Base-by-base conservation (phyloP, 192 early-diverging fungal genomes). In the Paraglomus brasilianum region DNA sequence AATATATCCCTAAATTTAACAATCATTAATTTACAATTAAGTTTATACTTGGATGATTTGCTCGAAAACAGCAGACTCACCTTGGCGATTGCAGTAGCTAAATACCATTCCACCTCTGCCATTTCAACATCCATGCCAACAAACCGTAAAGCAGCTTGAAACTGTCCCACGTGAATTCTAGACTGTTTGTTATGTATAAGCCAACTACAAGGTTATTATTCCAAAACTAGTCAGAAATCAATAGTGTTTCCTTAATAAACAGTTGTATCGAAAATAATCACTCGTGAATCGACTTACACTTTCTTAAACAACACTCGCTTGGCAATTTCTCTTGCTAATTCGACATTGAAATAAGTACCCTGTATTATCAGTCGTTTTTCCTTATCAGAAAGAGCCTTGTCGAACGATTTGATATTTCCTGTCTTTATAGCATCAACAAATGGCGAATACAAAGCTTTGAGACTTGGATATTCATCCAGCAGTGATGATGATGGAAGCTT, bases 31-130 rank as follows among this genome's bases (percentile, higher is more conserved):
- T 48, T 45, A 44, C 21, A 46, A 46, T 17, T 17, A 73, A 40
- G 22, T 15, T 59, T 74, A n/a, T 24, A 68, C 11, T 5, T 57
- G 21, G 17, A 64, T 39, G 58, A 49, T 44, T 15, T 9, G 44
- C 24, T 24, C 19, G 17, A 14, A 48, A 42, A 67, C 17, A 49
- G 19, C 44, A 55, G 66, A 14, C 5, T 59, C 80, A 91, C 90
- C 80, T 89, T 91, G 74, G 86, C 87, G 47, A 99, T 91, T 89
- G 96, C 88, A 64, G 89, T 90, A 2, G 94, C 95, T 40, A 99
- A 73, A 59, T 92, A 85, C 71, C 94, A 93, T 71, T 92, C 92
- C 5, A 94, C 89, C 59, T 96, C 93, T 13, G 85, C 85, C 41
- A 85, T 53, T 14, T 86, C 86, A 1, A 85, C 69, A 22, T 79